phyloP scores from a whole-genome alignment of 306 rosid species.

The Malus sieversii region DNA sequence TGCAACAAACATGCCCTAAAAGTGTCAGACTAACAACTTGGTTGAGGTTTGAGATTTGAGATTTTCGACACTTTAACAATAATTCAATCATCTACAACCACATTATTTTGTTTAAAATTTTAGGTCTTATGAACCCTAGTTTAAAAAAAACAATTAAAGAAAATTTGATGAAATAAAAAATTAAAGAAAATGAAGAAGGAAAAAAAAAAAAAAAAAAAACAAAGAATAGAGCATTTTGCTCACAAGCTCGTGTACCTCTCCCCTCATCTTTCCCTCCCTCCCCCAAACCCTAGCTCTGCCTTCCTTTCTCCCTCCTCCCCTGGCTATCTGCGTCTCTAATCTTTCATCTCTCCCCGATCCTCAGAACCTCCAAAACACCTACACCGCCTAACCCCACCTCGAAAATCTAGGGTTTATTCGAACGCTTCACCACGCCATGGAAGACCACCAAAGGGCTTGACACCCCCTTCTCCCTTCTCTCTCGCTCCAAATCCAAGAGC shows the following conservation, averaged over 20 bases:
- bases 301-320: neutral
- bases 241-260: slow-evolving; percentile 13
- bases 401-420: neutral
- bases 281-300: neutral
- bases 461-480: neutral
- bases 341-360: neutral
- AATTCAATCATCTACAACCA: too few relatives aligned
- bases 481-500: slow-evolving; percentile 3
- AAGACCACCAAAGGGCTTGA: neutral
- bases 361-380: neutral
- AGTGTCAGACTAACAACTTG: too few relatives aligned
- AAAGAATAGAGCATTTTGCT: neutral
- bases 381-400: neutral
- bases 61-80: too few relatives aligned
- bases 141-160: too few relatives aligned
- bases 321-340: neutral
- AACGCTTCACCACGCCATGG: neutral
- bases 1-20: too few relatives aligned
- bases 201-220: too few relatives aligned
- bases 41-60: too few relatives aligned
- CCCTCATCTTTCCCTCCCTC: neutral
- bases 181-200: too few relatives aligned
- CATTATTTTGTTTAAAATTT: too few relatives aligned
- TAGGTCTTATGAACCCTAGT: too few relatives aligned
- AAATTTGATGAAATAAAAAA: too few relatives aligned